These are phyloP conservation scores for Barnettozyma sucrosica DNA, from an alignment of 805 yeast species.

Conservation along the genomic window DNA sequence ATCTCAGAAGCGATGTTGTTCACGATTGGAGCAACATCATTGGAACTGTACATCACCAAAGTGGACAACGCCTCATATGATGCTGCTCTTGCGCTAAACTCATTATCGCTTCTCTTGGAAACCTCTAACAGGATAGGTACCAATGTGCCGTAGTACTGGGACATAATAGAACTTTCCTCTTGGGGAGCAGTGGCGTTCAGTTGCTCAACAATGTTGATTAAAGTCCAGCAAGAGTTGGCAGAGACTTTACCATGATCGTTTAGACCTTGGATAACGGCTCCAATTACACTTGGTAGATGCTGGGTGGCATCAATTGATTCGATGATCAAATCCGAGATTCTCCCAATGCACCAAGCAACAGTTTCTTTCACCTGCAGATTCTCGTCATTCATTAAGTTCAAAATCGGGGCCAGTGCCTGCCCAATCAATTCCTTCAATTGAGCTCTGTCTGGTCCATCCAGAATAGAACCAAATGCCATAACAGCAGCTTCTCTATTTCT, in stretches of 20 bases:
- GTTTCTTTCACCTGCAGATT: conserved; percentile 88
- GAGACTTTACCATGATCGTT: conserved; percentile 88
- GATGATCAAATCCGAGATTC: conserved; percentile 83
- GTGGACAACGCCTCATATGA: conserved; percentile 91
- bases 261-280: conserved; percentile 74
- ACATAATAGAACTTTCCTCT: conserved; percentile 52
- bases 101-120: conserved; percentile 73
- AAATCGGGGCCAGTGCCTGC: conserved; percentile 79
- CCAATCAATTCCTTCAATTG: conserved; percentile 62
- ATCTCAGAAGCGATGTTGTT: conserved; percentile 71
- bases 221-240: conserved; percentile 97
- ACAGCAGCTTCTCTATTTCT: conserved; percentile 93
- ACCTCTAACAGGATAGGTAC: conserved; percentile 67
- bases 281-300: conserved; percentile 65
- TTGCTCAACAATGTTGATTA: conserved; percentile 88
- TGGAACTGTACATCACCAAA: conserved; percentile 69
- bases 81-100: conserved; percentile 85
- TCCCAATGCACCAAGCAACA: conserved; percentile 97
- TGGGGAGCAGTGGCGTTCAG: conserved; percentile 47
- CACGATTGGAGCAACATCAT: conserved; percentile 61
- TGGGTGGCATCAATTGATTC: conserved; percentile 63
- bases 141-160: conserved; percentile 64
- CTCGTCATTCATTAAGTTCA: conserved; percentile 67
- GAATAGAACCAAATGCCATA: conserved; percentile 96
- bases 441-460: conserved; percentile 85